Base-by-base conservation (phyloP, 371 early-diverging fungal species). In the Cokeromyces recurvatus region DNA sequence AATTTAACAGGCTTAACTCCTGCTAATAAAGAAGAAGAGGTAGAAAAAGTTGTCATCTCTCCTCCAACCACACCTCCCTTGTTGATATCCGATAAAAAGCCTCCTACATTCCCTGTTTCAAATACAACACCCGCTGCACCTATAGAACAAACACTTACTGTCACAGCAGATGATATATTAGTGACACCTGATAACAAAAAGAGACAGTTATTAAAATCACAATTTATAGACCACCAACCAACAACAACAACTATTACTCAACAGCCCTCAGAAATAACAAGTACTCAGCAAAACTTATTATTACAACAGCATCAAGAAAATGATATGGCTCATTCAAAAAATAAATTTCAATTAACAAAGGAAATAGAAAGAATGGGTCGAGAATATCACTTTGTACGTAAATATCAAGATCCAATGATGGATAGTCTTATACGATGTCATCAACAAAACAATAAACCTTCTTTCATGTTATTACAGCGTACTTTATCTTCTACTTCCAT, bases 281-380 rank as follows among this genome's bases (percentile, higher is more conserved):
- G 77, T 48, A 70, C 73, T 27, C 77, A 76, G 42, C 70, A 72
- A 34, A 76, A 76, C 31, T 43, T 72, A 4, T 40, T 70, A 27
- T 42, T 76, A n/a, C 73, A 73, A 46, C 31, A 71, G 0, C 66
- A 64, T 22, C 71, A 75, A 43, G 77, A 69, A 46, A 70, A 63
- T 39, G 60, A 58, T 29, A 47, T 68, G 3, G 54, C 52, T 19
- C 70, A 76, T 45, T 73, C 77, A 6, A 66, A 65, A 8, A 76
- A 76, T 46, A 70, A 66, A 61, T 43, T 71, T 32, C 62, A 63
- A n/a, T 36, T 76, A n/a, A 71, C 71, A 1, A 57, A 66, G 46
- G 77, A 73, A 27, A 59, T 63, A 43, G 73, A 72, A 34, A 66
- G 58, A 27, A 62, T 76, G 36, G 41, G 63, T n/a, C 50, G 68